A percentile compares a stretch with the other conserved stretches of the same genome.
Evolutionary conservation across 768 basidiomycete species (phyloP).

Genomic region (Podaxis sp.): DNA sequence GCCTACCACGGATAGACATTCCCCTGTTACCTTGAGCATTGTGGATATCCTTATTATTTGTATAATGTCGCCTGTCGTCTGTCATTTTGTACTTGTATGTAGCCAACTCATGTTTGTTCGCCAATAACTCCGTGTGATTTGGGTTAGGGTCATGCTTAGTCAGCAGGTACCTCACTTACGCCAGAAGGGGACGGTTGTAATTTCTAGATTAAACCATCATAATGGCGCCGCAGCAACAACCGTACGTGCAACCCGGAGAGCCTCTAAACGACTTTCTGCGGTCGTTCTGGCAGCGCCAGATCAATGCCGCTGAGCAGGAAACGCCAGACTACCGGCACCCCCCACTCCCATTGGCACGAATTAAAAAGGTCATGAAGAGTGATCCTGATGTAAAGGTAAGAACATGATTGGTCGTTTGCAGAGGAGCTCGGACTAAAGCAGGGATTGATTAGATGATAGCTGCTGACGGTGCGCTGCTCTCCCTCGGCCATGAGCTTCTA

Average conservation of each 20-base stretch:
- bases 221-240: slow-evolving; percentile 29
- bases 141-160: slow-evolving; percentile 14
- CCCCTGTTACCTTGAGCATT: not conserved
- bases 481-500: slow-evolving; percentile 18
- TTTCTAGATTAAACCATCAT: slow-evolving; percentile 5
- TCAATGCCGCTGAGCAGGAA: slow-evolving; percentile 84
- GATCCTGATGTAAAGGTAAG: slow-evolving; percentile 94
- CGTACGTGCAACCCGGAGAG: slow-evolving; percentile 81
- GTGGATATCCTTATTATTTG: not conserved
- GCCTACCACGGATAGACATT: not conserved
- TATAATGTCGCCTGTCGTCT: not conserved
- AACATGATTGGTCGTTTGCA: slow-evolving; percentile 14
- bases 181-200: not conserved
- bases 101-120: not conserved
- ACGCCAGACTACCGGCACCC: slow-evolving; percentile 87
- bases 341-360: slow-evolving; percentile 87
- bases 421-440: slow-evolving; percentile 6
- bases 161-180: not conserved
- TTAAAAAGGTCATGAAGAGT: slow-evolving; percentile 99
- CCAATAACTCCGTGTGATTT: not conserved
- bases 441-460: slow-evolving; percentile 81
- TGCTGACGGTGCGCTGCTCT: slow-evolving; percentile 70
- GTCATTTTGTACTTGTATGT: not conserved
- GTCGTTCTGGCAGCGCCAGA: slow-evolving; percentile 88
- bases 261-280: slow-evolving; percentile 84